Percentiles rank a stretch among this genome's conserved stretches.
These are phyloP conservation scores for Stenocarpella maydis DNA, from an alignment of 2,329 filamentous ascomycete genomes.

Conservation along the genomic window DNA sequence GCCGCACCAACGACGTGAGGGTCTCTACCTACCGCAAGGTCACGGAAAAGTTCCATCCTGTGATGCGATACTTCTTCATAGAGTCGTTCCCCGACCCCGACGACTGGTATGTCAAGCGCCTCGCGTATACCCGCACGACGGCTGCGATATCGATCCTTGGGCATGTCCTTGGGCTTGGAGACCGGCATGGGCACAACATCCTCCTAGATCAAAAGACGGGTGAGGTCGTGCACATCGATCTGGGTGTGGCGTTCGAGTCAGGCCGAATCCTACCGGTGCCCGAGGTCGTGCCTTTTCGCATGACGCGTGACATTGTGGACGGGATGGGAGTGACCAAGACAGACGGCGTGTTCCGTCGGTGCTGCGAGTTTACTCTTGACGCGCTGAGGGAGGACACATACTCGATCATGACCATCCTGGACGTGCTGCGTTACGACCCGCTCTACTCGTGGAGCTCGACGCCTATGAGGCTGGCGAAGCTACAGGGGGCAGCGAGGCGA, in stretches of 20 bases:
- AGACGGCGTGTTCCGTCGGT: conserved; percentile 96
- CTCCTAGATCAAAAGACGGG: conserved; percentile 88
- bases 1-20: conserved; percentile 73
- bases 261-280: conserved; percentile 94
- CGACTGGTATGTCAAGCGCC: conserved; percentile 89
- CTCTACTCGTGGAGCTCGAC: conserved; percentile 95
- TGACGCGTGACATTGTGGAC: conserved; percentile 94
- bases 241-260: conserved; percentile 96
- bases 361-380: conserved; percentile 96
- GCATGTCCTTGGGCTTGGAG: conserved; percentile 89
- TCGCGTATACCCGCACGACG: conserved; percentile 92
- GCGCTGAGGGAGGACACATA: conserved; percentile 94
- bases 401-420: conserved; percentile 97
- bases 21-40: conserved; percentile 80
- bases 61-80: conserved; percentile 97
- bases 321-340: conserved; percentile 96
- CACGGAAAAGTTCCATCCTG: conserved; percentile 84
- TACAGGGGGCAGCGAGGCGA: conserved; percentile 66
- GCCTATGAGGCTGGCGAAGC: conserved; percentile 68
- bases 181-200: conserved; percentile 97
- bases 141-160: conserved; percentile 96
- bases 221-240: conserved; percentile 95
- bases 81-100: conserved; percentile 93
- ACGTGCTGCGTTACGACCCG: conserved; percentile 97
- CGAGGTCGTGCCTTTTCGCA: conserved; percentile 92